phyloP scores from a whole-genome alignment of 2,329 filamentous ascomycete genomes.

The Fusarium keratoplasticum region DNA sequence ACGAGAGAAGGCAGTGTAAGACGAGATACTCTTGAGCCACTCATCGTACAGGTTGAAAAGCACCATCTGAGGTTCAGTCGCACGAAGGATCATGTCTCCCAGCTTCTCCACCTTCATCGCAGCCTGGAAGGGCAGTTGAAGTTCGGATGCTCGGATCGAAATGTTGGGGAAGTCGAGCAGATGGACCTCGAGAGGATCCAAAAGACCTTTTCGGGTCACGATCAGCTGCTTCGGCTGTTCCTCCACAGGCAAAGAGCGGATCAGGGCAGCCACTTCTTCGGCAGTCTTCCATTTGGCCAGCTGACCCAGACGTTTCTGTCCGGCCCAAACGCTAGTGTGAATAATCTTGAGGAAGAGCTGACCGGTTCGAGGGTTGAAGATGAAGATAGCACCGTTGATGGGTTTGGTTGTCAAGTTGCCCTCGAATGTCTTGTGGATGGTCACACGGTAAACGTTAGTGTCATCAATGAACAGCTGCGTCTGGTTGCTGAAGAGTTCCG shows the following conservation, averaged over 20 bases:
- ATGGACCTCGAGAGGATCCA: conserved; percentile 97
- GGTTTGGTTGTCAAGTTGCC: conserved; percentile 99
- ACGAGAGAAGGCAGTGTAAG: conserved; percentile 97
- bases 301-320: conserved; percentile 98
- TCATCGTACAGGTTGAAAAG: conserved; percentile 99
- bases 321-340: conserved; percentile 98
- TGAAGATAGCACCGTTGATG: conserved; percentile 99
- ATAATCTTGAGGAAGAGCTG: conserved; percentile 99
- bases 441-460: conserved; percentile 99
- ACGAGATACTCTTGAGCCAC: conserved; percentile 98
- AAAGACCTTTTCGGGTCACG: conserved; percentile 94
- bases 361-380: conserved; percentile 98
- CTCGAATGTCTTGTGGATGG: conserved; percentile 99
- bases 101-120: conserved; percentile 99
- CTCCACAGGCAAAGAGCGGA: conserved; percentile 94
- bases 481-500: conserved; percentile 98
- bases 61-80: conserved; percentile 99
- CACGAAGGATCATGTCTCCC: conserved; percentile 97
- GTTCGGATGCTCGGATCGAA: conserved; percentile 94
- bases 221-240: conserved; percentile 99
- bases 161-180: conserved; percentile 99
- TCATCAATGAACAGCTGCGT: conserved; percentile 99
- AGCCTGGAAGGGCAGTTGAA: conserved; percentile 98
- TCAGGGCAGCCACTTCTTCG: conserved; percentile 98
- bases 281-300: conserved; percentile 99